Evolutionary conservation across 2,329 filamentous ascomycete species (phyloP).

Genomic region (Ophiostoma tasmaniense): DNA sequence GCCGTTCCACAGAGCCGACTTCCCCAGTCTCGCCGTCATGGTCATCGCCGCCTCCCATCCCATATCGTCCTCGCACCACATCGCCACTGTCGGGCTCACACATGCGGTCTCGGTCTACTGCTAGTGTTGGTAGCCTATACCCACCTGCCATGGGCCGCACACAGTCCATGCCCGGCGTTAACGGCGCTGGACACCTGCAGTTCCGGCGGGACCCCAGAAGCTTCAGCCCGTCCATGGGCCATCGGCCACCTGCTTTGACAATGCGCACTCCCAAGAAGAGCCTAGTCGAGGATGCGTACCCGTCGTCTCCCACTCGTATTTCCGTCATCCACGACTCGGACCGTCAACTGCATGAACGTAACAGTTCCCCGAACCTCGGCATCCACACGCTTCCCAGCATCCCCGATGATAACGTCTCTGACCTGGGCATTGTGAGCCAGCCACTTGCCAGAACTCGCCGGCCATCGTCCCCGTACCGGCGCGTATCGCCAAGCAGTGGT

Average conservation of each 20-base stretch:
- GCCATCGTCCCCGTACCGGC: constrained; percentile 49
- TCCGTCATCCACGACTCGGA: constrained; percentile 47
- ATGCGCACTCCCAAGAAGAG: constrained; percentile 42
- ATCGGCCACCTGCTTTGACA: constrained; percentile 21
- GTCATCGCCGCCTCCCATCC: constrained; percentile 36
- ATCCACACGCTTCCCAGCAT: constrained; percentile 13
- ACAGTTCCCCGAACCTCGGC: constrained; percentile 42
- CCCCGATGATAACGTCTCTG: not conserved
- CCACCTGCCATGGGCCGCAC: constrained; percentile 50
- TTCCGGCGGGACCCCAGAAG: constrained; percentile 35
- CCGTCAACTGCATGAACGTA: constrained; percentile 39
- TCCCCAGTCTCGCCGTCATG: constrained; percentile 45
- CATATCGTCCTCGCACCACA: constrained; percentile 54
- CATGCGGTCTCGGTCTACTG: constrained; percentile 47
- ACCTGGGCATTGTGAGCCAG: constrained; percentile 11
- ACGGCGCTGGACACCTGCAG: constrained; percentile 49
- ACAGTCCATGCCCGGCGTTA: constrained; percentile 56
- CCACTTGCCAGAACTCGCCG: constrained; percentile 29
- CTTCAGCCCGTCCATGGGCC: constrained; percentile 48
- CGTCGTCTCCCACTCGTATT: constrained; percentile 44
- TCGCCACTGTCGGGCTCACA: constrained; percentile 50
- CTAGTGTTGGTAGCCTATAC: constrained; percentile 35
- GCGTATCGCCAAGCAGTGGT: constrained; percentile 25
- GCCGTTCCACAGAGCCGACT: constrained; percentile 51
- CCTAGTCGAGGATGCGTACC: constrained; percentile 49